phyloP scores from a whole-genome alignment of 768 basidiomycete species.

The Cystofilobasidium bisporidii region DNA sequence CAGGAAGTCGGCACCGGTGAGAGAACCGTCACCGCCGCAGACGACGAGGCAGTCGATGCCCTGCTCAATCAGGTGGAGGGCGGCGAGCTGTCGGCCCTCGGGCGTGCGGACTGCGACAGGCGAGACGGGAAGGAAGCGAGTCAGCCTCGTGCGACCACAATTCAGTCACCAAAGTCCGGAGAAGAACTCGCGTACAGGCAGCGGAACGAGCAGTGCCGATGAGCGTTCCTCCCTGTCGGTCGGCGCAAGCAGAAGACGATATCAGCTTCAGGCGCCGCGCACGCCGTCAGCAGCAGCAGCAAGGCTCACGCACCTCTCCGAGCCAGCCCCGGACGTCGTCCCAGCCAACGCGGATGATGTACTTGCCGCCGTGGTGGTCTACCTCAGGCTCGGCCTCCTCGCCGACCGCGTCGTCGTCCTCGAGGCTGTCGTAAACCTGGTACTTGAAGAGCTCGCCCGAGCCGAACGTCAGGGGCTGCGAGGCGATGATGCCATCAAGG shows the following conservation, averaged over 20 bases:
- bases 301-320: constrained; percentile 52
- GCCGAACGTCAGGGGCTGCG: constrained; percentile 38
- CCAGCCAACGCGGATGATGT: constrained; percentile 61
- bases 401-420: constrained; percentile 32
- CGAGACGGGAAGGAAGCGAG: background rate
- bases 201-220: constrained; percentile 86
- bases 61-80: constrained; percentile 83
- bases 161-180: too few relatives aligned
- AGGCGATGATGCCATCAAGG: constrained; percentile 47
- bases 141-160: too few relatives aligned
- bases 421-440: constrained; percentile 57
- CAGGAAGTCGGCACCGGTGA: constrained; percentile 92
- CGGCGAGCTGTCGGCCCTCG: constrained; percentile 82
- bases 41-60: constrained; percentile 96
- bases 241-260: background rate
- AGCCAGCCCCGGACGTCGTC: constrained; percentile 97
- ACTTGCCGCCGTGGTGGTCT: constrained; percentile 30
- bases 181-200: constrained; percentile 32
- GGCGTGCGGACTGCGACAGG: constrained; percentile 58
- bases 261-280: too few relatives aligned
- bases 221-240: constrained; percentile 78
- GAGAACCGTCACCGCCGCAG: constrained; percentile 92
- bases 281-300: too few relatives aligned
- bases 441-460: constrained; percentile 45
- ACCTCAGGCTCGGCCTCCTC: constrained; percentile 43